Evolutionary conservation across 1,284 basidiomycete species (phyloP).

Genomic region (Vanrija sp.): DNA sequence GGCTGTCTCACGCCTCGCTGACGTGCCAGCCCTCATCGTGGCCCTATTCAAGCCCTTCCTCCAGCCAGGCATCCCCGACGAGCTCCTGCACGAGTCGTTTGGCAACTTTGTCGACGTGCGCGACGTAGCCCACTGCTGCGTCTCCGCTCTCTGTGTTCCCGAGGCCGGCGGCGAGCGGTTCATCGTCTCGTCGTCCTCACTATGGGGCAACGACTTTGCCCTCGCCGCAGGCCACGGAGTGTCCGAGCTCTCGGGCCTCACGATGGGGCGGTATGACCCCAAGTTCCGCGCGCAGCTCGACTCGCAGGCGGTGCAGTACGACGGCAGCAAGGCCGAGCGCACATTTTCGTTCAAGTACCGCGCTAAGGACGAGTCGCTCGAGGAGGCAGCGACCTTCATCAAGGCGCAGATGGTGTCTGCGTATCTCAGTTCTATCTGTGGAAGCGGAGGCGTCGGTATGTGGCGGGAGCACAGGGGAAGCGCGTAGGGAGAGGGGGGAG

Average conservation of each 20-base stretch:
- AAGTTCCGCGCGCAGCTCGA: neutral
- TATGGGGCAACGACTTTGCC: neutral
- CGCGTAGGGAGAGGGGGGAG: no score
- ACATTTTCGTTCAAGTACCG: constrained; percentile 14
- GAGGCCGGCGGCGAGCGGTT: constrained; percentile 60
- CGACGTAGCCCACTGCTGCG: constrained; percentile 11
- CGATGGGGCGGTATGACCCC: neutral
- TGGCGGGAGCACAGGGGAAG: no score
- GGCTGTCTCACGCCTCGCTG: no score
- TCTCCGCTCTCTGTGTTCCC: neutral
- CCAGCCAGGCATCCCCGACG: constrained; percentile 16
- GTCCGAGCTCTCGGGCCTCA: constrained; percentile 1
- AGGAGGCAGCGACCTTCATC: constrained; percentile 15
- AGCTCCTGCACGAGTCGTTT: constrained; percentile 31
- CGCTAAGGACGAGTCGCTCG: constrained; percentile 5
- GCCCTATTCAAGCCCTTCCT: neutral
- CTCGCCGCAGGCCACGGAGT: neutral
- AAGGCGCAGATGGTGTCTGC: no score
- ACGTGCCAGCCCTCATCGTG: no score
- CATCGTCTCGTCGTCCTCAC: constrained; percentile 51
- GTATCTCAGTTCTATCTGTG: no score
- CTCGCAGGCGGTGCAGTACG: constrained; percentile 3
- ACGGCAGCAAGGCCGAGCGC: constrained; percentile 10
- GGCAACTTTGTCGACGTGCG: constrained; percentile 58
- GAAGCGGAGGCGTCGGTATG: no score